Conservation (phyloP, 176 grass and related monocot genomes). For the Oryza rufipogon region DNA sequence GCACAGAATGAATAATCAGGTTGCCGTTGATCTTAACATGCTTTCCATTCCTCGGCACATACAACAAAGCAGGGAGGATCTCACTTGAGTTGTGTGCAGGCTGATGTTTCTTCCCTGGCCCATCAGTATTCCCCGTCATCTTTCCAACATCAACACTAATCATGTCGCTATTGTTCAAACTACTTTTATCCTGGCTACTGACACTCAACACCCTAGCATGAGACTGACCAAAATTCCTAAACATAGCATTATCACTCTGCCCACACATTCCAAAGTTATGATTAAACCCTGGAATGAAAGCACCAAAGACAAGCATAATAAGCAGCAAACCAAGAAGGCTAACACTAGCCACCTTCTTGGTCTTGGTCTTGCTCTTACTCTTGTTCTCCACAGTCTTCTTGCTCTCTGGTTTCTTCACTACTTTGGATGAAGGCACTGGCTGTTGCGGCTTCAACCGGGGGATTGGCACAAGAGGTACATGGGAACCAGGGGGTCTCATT, state of each 20-base stretch:
- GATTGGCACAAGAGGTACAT: slow-evolving; percentile 85
- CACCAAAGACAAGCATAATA: slow-evolving; percentile 56
- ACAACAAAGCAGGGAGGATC: slow-evolving; percentile 85
- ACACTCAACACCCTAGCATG: slow-evolving; percentile 62
- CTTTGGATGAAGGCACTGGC: slow-evolving; percentile 45
- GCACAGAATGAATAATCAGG: slow-evolving; percentile 96
- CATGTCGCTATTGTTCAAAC: slow-evolving; percentile 49
- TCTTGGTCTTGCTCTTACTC: slow-evolving; percentile 57
- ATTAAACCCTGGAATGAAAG: slow-evolving; percentile 64
- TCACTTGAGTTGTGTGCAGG: slow-evolving; percentile 66
- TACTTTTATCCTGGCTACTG: slow-evolving; percentile 45
- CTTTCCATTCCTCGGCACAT: slow-evolving; percentile 98
- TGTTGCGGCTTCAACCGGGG: slow-evolving; percentile 80
- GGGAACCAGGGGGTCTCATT: slow-evolving; percentile 68
- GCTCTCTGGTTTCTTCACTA: slow-evolving; percentile 60
- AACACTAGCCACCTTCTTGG: slow-evolving; percentile 87
- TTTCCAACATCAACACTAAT: slow-evolving; percentile 35
- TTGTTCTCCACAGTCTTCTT: slow-evolving; percentile 56
- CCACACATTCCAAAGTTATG: slow-evolving; percentile 50
- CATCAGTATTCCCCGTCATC: slow-evolving; percentile 13
- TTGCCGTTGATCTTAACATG: slow-evolving; percentile 98
- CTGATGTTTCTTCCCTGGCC: slow-evolving; percentile 35
- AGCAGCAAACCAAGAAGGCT: slow-evolving; percentile 86
- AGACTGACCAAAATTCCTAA: slow-evolving; percentile 53
- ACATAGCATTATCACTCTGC: slow-evolving; percentile 19